Percentiles rank a stretch among this genome's conserved stretches.
These are phyloP conservation scores for Ascomycota sp. DNA, from an alignment of 2,329 filamentous ascomycete genomes.

Conservation along the genomic window DNA sequence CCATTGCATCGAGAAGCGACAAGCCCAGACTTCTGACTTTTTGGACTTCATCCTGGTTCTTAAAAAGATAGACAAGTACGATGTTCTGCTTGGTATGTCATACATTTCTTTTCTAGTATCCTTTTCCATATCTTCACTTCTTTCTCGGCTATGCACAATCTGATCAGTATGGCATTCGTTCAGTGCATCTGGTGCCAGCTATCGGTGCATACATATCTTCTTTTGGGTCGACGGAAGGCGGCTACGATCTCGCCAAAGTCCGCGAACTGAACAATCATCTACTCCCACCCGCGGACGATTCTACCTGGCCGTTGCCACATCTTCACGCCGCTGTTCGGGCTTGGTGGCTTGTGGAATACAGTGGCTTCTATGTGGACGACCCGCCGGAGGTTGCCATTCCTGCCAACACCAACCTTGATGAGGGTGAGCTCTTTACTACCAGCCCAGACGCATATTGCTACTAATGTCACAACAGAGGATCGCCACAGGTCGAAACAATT, in stretches of 20 bases:
- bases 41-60: constrained; percentile 44
- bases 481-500: constrained; percentile 51
- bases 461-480: constrained; percentile 30
- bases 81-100: constrained; percentile 31
- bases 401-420: constrained; percentile 38
- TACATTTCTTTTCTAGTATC: neutral
- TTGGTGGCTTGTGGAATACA: constrained; percentile 88
- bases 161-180: too few relatives aligned
- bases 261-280: constrained; percentile 47
- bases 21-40: constrained; percentile 51
- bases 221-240: constrained; percentile 57
- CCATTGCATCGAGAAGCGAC: constrained; percentile 54
- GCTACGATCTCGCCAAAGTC: constrained; percentile 42
- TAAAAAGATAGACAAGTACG: constrained; percentile 53
- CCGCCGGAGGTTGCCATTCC: constrained; percentile 32
- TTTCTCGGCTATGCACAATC: neutral
- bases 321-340: constrained; percentile 58
- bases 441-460: neutral
- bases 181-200: constrained; percentile 62
- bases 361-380: constrained; percentile 65
- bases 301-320: constrained; percentile 48
- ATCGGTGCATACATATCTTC: constrained; percentile 54
- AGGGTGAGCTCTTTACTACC: constrained; percentile 16
- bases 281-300: constrained; percentile 40
- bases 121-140: constrained; percentile 1